Percentiles rank a stretch among this genome's conserved stretches.
These are phyloP conservation scores for Betula pendula DNA, from an alignment of 306 rosid species.

Conservation along the genomic window DNA sequence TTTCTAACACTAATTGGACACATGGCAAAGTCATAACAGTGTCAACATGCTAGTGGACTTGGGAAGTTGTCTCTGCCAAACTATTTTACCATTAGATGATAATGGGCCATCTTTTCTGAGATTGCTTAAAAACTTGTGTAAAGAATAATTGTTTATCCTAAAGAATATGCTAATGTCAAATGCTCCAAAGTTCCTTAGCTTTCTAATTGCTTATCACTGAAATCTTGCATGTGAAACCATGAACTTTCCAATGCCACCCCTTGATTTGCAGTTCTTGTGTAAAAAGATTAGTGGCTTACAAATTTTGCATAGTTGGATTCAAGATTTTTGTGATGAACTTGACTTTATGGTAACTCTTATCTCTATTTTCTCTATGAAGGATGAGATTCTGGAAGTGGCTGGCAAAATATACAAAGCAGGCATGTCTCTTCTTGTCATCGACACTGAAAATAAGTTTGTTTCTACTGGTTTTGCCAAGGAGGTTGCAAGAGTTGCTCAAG, in stretches of 20 bases:
- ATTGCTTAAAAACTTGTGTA: background rate
- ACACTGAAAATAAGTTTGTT: slow-evolving; percentile 95
- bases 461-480: slow-evolving; percentile 99
- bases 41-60: slow-evolving; percentile 2
- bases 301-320: background rate
- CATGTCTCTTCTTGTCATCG: slow-evolving; percentile 96
- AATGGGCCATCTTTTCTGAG: background rate
- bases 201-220: background rate
- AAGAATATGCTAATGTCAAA: background rate
- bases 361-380: slow-evolving; percentile 46
- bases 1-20: slow-evolving; percentile 21
- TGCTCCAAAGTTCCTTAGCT: background rate
- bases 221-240: slow-evolving; percentile 1
- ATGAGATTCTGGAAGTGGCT: slow-evolving; percentile 96
- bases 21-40: background rate
- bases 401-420: slow-evolving; percentile 93
- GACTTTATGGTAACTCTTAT: slow-evolving; percentile 1
- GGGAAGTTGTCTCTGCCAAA: background rate
- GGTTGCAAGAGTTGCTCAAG: slow-evolving; percentile 97
- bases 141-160: background rate
- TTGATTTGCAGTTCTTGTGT: background rate
- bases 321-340: background rate
- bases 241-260: background rate
- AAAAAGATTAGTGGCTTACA: background rate
- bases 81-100: background rate